These are phyloP conservation scores for Sideroxylon spinosum DNA, from an alignment of 179 eudicot species.

Conservation along the genomic window DNA sequence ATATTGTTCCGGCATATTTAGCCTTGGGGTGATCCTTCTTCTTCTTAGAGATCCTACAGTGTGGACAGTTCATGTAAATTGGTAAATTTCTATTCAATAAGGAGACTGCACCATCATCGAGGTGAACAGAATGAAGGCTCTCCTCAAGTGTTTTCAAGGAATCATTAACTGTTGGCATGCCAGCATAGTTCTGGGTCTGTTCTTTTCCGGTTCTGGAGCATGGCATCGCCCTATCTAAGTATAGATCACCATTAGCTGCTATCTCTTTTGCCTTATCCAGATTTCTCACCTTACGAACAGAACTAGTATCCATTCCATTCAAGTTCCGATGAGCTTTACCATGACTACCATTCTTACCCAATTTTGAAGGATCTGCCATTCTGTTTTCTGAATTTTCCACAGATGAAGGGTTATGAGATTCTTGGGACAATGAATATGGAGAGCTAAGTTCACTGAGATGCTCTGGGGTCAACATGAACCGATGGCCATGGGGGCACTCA, in stretches of 20 bases:
- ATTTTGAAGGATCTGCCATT: constrained; percentile 44
- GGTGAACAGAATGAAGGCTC: constrained; percentile 32
- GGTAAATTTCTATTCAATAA: constrained; percentile 70
- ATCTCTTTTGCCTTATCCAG: constrained; percentile 45
- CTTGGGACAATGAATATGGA: constrained; percentile 51
- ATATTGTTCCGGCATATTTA: constrained; percentile 73
- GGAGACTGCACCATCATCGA: constrained; percentile 59
- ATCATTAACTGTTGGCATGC: constrained; percentile 26
- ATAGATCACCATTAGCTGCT: constrained; percentile 23
- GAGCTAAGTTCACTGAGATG: constrained; percentile 68
- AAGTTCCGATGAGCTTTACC: constrained; percentile 44
- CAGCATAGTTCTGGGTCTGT: constrained; percentile 29
- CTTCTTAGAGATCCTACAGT: constrained; percentile 55
- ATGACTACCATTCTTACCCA: constrained; percentile 42
- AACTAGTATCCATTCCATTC: constrained; percentile 32
- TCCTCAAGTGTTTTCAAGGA: constrained; percentile 37
- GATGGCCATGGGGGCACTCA: constrained; percentile 94
- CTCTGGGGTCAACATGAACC: constrained; percentile 67
- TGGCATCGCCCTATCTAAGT: constrained; percentile 27
- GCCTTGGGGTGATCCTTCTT: constrained; percentile 48
- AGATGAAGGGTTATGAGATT: constrained; percentile 33
- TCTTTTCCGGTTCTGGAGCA: constrained; percentile 30
- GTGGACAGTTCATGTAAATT: constrained; percentile 75
- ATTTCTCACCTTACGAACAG: constrained; percentile 37
- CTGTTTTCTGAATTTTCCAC: constrained; percentile 41